Evolutionary conservation across 768 basidiomycete genomes (phyloP).

Genomic region (Suillus discolor): DNA sequence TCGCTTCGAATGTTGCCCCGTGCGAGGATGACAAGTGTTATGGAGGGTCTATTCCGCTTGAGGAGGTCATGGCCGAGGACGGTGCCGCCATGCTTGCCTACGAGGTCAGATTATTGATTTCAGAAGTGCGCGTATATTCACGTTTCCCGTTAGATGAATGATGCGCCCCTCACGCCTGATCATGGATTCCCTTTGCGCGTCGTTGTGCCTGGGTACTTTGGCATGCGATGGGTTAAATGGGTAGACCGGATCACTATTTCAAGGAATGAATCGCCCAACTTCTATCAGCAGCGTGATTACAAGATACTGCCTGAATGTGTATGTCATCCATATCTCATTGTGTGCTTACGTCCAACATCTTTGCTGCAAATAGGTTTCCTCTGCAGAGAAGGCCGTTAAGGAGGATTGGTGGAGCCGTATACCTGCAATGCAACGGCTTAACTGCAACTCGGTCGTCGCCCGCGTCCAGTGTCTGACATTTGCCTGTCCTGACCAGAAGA

Average conservation of each 20-base stretch:
- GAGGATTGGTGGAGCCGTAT: conserved; percentile 52
- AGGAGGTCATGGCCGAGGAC: conserved; percentile 46
- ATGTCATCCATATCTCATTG: background rate
- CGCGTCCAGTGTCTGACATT: conserved; percentile 13
- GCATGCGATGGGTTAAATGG: conserved; percentile 81
- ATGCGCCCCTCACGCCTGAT: conserved; percentile 54
- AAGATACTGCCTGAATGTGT: conserved; percentile 60
- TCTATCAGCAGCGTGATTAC: conserved; percentile 75
- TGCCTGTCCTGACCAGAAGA: conserved; percentile 24
- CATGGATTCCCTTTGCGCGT: conserved; percentile 71
- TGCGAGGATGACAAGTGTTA: conserved; percentile 67
- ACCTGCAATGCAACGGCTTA: conserved; percentile 59
- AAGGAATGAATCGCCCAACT: conserved; percentile 58
- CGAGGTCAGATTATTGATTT: conserved; percentile 41
- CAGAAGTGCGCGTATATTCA: background rate
- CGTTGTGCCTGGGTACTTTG: conserved; percentile 66
- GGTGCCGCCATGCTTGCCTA: conserved; percentile 63
- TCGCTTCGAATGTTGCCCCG: conserved; percentile 58
- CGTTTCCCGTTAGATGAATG: conserved; percentile 56
- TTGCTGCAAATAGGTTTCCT: conserved; percentile 22
- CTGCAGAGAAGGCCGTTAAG: conserved; percentile 25
- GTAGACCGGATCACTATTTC: conserved; percentile 61
- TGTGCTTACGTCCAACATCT: background rate
- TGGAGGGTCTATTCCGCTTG: conserved; percentile 62
- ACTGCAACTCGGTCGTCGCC: conserved; percentile 65